These are phyloP conservation scores for Cardamine occulta DNA, from an alignment of 345 rosid genomes.

Conservation along the genomic window DNA sequence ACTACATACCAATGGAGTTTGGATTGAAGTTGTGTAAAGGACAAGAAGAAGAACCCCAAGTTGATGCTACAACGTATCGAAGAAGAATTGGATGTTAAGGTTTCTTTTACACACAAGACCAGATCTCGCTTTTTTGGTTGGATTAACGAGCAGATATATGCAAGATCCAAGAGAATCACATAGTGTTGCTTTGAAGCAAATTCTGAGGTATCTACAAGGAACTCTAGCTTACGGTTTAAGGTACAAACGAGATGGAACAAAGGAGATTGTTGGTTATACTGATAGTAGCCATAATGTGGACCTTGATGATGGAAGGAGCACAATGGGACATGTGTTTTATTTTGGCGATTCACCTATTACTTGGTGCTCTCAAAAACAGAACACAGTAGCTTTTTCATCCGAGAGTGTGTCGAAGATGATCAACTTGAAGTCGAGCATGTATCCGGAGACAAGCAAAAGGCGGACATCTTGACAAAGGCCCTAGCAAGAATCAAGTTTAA, in stretches of 20 bases:
- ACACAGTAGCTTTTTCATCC: too few species aligned
- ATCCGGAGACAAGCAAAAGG: too few species aligned
- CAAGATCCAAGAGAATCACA: not conserved
- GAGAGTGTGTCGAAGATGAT: too few species aligned
- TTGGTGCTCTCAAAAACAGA: too few species aligned
- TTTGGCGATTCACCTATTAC: too few species aligned
- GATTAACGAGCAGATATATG: not conserved
- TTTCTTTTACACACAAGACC: not conserved
- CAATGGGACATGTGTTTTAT: too few species aligned
- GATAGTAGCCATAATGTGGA: too few species aligned
- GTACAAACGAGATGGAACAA: not conserved
- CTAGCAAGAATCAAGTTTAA: not conserved
- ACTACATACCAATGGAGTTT: not conserved
- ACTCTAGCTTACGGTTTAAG: not conserved
- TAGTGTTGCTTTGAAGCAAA: not conserved
- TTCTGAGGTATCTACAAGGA: not conserved
- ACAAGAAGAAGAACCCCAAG: not conserved
- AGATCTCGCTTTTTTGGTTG: not conserved
- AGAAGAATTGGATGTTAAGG: rapidly evolving
- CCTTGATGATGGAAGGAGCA: too few species aligned
- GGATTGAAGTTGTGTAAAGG: not conserved
- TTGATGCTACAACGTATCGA: not conserved
- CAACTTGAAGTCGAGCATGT: too few species aligned
- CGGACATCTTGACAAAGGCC: too few species aligned
- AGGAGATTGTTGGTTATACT: not conserved